Conservation (phyloP, 768 basidiomycete genomes). For the Kondoa subrosea region DNA sequence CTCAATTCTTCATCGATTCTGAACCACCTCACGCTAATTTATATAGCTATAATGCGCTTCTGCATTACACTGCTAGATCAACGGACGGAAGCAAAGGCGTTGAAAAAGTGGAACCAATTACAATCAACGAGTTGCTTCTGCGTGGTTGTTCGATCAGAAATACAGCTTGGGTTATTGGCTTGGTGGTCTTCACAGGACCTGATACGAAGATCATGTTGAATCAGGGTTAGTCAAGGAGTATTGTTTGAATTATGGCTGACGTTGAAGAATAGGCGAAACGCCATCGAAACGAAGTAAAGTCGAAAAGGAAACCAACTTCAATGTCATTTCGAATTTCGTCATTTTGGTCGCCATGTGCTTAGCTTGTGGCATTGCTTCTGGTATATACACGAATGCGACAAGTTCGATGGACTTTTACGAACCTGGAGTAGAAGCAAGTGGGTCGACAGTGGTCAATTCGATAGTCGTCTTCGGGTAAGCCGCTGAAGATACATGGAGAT, state of each 20-base stretch:
- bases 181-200: conserved; percentile 83
- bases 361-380: conserved; percentile 57
- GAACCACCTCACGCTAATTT: conserved; percentile 88
- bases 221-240: conserved; percentile 20
- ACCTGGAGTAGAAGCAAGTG: conserved; percentile 45
- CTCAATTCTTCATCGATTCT: conserved; percentile 72
- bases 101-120: conserved; percentile 37
- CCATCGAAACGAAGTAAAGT: conserved; percentile 96
- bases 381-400: conserved; percentile 41
- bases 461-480: conserved; percentile 82
- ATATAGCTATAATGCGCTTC: conserved; percentile 71
- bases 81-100: conserved; percentile 43
- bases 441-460: conserved; percentile 49
- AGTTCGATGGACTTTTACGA: conserved; percentile 60
- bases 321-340: conserved; percentile 82
- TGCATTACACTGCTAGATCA: conserved; percentile 43
- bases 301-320: conserved; percentile 95
- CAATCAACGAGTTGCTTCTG: conserved; percentile 81
- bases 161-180: conserved; percentile 76
- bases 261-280: conserved; percentile 45
- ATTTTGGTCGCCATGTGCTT: conserved; percentile 61
- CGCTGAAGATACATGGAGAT: neutral
- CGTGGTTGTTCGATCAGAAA: conserved; percentile 81
- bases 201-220: conserved; percentile 43
- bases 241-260: neutral